A percentile compares a stretch with the other conserved stretches of the same genome.
These are phyloP conservation scores for Angomonas deanei DNA, from an alignment of 208 protist species.

Conservation along the genomic window DNA sequence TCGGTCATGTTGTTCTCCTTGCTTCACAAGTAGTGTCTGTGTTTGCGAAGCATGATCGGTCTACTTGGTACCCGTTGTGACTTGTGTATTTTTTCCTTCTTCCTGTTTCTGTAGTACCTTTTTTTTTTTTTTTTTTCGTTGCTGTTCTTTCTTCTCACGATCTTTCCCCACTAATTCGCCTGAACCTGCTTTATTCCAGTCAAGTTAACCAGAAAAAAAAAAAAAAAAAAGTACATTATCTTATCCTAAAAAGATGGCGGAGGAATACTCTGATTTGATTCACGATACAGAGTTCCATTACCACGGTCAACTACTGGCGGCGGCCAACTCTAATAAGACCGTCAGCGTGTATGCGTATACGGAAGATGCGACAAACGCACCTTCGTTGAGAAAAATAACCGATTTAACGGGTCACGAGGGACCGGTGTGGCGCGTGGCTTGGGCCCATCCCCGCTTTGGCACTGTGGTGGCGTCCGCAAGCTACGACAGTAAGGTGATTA, in stretches of 20 bases:
- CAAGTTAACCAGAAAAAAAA: background rate
- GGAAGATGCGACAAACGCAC: constrained; percentile 43
- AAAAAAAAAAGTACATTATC: background rate
- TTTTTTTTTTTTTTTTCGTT: constrained; percentile 8
- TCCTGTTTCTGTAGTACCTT: background rate
- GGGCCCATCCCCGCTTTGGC: constrained; percentile 98
- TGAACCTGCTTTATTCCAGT: no score
- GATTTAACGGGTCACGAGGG: constrained; percentile 92
- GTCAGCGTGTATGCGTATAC: constrained; percentile 96
- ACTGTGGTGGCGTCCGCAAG: constrained; percentile 94
- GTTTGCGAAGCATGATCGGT: no score
- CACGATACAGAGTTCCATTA: constrained; percentile 99
- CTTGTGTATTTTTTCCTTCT: background rate
- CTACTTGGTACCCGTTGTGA: no score
- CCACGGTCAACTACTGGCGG: constrained; percentile 97
- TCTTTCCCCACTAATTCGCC: background rate
- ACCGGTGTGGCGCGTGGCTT: constrained; percentile 97
- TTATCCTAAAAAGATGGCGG: constrained; percentile 1
- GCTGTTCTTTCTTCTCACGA: background rate
- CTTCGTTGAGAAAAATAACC: constrained; percentile 48
- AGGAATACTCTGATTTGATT: constrained; percentile 87
- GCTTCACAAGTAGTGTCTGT: background rate
- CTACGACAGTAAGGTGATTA: constrained; percentile 96
- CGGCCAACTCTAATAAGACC: constrained; percentile 95
- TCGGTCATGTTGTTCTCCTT: background rate